A percentile compares a stretch with the other conserved stretches of the same genome.
Evolutionary conservation across 192 early-diverging fungal species (phyloP).

Genomic region (Coemansia sp.): DNA sequence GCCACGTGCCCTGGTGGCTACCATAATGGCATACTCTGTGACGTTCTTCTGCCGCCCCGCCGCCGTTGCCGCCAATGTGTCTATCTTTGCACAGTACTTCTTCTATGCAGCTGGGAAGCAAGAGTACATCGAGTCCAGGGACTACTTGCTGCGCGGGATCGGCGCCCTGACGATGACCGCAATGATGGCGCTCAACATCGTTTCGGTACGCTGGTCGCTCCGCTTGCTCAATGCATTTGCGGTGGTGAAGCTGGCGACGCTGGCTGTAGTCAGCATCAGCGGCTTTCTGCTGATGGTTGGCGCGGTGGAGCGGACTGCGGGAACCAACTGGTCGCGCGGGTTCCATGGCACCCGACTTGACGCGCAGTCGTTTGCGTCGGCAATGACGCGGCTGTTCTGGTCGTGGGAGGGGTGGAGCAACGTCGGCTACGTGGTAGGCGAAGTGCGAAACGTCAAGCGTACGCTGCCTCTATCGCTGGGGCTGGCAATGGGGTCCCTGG

Average conservation of each 20-base stretch:
- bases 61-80: conserved; percentile 54
- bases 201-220: conserved; percentile 66
- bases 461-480: conserved; percentile 76
- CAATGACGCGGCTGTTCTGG: conserved; percentile 59
- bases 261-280: conserved; percentile 66
- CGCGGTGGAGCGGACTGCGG: conserved; percentile 43
- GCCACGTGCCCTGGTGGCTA: conserved; percentile 57
- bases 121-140: conserved; percentile 29
- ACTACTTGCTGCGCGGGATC: conserved; percentile 53
- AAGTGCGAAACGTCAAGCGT: conserved; percentile 77
- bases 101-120: conserved; percentile 46
- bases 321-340: conserved; percentile 63
- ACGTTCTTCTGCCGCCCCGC: conserved; percentile 59
- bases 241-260: conserved; percentile 67
- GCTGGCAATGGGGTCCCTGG: conserved; percentile 72
- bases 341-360: conserved; percentile 62
- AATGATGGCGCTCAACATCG: conserved; percentile 64
- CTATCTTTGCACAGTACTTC: conserved; percentile 58
- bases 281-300: conserved; percentile 72
- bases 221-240: conserved; percentile 72
- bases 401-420: conserved; percentile 72
- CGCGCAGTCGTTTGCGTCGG: conserved; percentile 57
- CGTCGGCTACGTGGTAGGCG: conserved; percentile 77
- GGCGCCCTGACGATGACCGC: conserved; percentile 60
- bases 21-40: conserved; percentile 60